These are phyloP conservation scores for Chlorella variabilis DNA, from an alignment of 163 green algal genomes.

Conservation along the genomic window DNA sequence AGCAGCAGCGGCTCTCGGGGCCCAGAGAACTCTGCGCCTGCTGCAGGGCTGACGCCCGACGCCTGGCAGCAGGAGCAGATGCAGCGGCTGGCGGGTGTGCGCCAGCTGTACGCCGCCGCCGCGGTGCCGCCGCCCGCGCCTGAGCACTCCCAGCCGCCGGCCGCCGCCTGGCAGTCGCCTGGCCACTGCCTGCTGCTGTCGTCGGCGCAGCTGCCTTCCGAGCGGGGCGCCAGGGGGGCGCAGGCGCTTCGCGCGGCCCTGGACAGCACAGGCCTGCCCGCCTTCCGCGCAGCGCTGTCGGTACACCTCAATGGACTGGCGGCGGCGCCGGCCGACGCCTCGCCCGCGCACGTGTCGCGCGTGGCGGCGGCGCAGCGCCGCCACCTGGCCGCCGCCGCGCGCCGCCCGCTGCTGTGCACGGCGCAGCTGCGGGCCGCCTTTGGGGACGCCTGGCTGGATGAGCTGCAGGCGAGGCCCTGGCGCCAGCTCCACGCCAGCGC, in stretches of 20 bases:
- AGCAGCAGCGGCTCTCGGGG: no score
- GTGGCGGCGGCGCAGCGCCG: neutral
- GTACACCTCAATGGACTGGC: slow-evolving; percentile 21
- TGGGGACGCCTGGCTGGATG: neutral
- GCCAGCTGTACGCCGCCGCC: neutral
- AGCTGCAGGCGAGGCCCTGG: slow-evolving; percentile 6
- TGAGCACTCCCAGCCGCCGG: no score
- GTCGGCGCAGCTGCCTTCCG: neutral
- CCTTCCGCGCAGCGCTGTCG: slow-evolving; percentile 11
- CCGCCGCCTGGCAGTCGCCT: neutral
- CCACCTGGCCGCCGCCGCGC: neutral
- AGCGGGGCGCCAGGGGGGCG: neutral
- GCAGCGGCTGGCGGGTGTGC: neutral
- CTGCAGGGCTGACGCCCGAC: no score
- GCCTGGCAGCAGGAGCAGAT: slow-evolving; percentile 16
- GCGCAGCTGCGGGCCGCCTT: slow-evolving; percentile 13
- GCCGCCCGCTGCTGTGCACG: slow-evolving; percentile 3
- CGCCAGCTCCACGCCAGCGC: no score
- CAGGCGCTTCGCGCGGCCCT: neutral
- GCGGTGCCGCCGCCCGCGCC: neutral
- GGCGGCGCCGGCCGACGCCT: slow-evolving; percentile 3
- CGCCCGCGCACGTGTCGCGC: neutral
- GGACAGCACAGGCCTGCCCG: neutral
- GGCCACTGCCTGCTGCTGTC: neutral
- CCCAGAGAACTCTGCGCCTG: no score